Conservation (phyloP, 192 early-diverging fungal genomes). For the Chytriomyces sp. region DNA sequence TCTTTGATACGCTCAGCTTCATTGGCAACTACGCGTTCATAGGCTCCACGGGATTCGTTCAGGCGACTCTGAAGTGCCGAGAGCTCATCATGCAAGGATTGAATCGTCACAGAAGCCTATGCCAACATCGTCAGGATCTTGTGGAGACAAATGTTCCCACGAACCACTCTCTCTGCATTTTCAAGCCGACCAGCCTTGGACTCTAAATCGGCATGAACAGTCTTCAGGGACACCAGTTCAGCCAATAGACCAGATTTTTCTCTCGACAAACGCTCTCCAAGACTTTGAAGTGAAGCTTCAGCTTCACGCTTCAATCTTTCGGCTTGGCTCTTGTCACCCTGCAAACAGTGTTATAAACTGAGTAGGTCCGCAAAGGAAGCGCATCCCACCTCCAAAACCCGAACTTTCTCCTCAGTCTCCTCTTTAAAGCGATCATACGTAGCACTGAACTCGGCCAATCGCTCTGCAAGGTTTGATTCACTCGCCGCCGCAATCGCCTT, state of each 20-base stretch:
- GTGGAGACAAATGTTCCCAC: background rate
- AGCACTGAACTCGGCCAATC: conserved; percentile 58
- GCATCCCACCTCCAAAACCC: conserved; percentile 1
- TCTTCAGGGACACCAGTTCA: background rate
- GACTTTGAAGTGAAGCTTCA: background rate
- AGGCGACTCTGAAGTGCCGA: conserved; percentile 1
- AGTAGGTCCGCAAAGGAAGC: conserved; percentile 2
- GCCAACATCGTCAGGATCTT: background rate
- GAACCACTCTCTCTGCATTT: conserved; percentile 4
- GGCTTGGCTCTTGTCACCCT: background rate
- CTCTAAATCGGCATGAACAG: background rate
- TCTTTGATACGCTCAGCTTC: conserved; percentile 29
- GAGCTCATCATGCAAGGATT: conserved; percentile 24
- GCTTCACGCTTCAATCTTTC: background rate
- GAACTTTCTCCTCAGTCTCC: conserved; percentile 47
- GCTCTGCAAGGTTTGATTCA: conserved; percentile 54
- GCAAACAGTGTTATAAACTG: too few species aligned
- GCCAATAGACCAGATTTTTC: background rate
- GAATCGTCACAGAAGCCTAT: conserved; percentile 7
- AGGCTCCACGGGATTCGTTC: conserved; percentile 20
- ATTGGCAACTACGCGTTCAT: conserved; percentile 30
- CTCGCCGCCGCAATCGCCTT: conserved; percentile 60
- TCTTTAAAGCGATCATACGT: conserved; percentile 72
- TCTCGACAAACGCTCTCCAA: background rate
- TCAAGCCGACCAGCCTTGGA: conserved; percentile 4